Conservation (phyloP, 2,329 filamentous ascomycete species). For the Colletotrichum chlorophyti region DNA sequence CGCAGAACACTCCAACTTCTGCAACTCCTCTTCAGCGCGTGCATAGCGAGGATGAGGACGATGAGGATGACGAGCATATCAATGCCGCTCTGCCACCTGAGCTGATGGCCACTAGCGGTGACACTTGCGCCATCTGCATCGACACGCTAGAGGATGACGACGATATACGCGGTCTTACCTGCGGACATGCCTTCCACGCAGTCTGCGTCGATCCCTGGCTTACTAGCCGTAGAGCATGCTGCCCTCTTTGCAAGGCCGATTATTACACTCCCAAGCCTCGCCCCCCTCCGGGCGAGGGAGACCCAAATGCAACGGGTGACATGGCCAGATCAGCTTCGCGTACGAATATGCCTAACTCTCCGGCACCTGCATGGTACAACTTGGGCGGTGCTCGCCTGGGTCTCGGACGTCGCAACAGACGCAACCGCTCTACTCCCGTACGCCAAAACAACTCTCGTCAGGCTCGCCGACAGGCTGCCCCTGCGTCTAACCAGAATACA, state of each 20-base stretch:
- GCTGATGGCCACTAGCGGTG: constrained; percentile 80
- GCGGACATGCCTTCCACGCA: constrained; percentile 98
- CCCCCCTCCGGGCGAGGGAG: constrained; percentile 54
- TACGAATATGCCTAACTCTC: constrained; percentile 55
- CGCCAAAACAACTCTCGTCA: constrained; percentile 20
- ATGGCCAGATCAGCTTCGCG: constrained; percentile 48
- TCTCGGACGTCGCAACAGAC: constrained; percentile 23
- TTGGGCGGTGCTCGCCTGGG: constrained; percentile 35
- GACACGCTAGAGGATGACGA: constrained; percentile 94
- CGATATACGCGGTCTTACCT: constrained; percentile 90
- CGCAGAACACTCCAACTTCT: constrained; percentile 23
- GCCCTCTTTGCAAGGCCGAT: constrained; percentile 96
- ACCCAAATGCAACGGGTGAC: constrained; percentile 37
- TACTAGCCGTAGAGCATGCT: constrained; percentile 91
- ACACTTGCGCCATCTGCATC: constrained; percentile 96
- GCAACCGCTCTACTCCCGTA: constrained; percentile 11
- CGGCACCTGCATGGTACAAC: constrained; percentile 47
- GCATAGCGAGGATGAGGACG: constrained; percentile 61
- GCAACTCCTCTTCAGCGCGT: constrained; percentile 45
- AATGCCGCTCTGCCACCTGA: constrained; percentile 83
- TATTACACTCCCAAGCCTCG: constrained; percentile 96
- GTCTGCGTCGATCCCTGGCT: constrained; percentile 97
- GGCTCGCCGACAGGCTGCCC: constrained; percentile 10
- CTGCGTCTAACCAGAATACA: background rate
- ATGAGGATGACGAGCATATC: constrained; percentile 81